These are phyloP conservation scores for Trametes pubescens DNA, from an alignment of 1,284 basidiomycete genomes.

Conservation along the genomic window DNA sequence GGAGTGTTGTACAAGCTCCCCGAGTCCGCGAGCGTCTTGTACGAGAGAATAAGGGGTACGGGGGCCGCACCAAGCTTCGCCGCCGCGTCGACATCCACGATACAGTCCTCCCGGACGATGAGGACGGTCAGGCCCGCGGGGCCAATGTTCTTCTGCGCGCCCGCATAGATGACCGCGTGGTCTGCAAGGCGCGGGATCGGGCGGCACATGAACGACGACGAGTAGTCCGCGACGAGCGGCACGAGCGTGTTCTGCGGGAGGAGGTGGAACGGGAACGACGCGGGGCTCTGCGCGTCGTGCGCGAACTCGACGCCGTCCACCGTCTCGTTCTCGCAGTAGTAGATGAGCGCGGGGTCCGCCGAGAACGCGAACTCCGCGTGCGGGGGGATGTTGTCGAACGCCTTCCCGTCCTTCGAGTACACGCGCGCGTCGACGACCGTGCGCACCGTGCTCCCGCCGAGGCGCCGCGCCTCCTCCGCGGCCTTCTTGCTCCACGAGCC, in stretches of 20 bases:
- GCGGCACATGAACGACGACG: constrained; percentile 97
- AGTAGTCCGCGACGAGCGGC: constrained; percentile 95
- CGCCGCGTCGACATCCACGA: constrained; percentile 87
- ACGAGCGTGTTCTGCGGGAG: constrained; percentile 63
- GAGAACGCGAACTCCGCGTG: constrained; percentile 83
- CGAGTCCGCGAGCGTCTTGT: constrained; percentile 85
- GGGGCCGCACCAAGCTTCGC: constrained; percentile 77
- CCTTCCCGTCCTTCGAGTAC: constrained; percentile 69
- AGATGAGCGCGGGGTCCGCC: constrained; percentile 84
- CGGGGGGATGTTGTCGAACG: constrained; percentile 85
- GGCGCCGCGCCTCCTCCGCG: constrained; percentile 78
- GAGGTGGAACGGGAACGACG: constrained; percentile 88
- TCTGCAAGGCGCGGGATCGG: constrained; percentile 88
- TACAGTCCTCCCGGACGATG: constrained; percentile 92
- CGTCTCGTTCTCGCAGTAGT: constrained; percentile 99
- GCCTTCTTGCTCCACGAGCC: constrained; percentile 94
- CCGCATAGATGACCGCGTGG: constrained; percentile 95
- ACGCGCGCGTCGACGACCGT: constrained; percentile 74
- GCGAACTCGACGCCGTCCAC: constrained; percentile 96
- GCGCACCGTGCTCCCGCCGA: constrained; percentile 65
- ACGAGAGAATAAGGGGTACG: constrained; percentile 84
- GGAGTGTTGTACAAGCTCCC: constrained; percentile 96
- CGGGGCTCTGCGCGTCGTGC: constrained; percentile 54
- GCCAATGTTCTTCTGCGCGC: constrained; percentile 99
- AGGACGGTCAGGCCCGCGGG: constrained; percentile 94